Evolutionary conservation across 768 basidiomycete genomes (phyloP).

Genomic region (Suillus clintonianus): DNA sequence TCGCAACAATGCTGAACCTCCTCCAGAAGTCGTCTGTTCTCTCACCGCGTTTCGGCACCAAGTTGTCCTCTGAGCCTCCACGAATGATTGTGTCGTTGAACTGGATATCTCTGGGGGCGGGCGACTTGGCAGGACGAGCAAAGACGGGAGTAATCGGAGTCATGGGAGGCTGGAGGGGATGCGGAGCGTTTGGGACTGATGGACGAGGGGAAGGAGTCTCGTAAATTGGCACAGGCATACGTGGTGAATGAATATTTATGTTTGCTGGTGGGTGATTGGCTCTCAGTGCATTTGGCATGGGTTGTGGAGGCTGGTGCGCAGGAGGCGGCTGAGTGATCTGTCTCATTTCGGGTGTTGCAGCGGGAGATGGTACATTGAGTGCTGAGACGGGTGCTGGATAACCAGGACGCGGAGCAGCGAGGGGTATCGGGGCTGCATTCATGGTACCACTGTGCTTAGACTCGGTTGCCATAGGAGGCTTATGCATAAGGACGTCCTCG

Average conservation of each 20-base stretch:
- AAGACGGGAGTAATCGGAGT: conserved; percentile 82
- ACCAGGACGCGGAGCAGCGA: conserved; percentile 73
- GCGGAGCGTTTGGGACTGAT: conserved; percentile 56
- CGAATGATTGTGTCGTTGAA: conserved; percentile 64
- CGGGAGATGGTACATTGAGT: conserved; percentile 57
- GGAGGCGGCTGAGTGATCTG: conserved; percentile 28
- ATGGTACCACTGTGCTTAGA: conserved; percentile 19
- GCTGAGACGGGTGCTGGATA: conserved; percentile 72
- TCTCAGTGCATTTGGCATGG: conserved; percentile 15
- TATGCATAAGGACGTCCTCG: conserved; percentile 18
- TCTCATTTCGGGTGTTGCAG: conserved; percentile 36
- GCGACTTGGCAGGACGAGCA: conserved; percentile 54
- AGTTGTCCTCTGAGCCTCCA: conserved; percentile 64
- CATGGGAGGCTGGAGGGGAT: conserved; percentile 74
- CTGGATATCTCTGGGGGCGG: conserved; percentile 43
- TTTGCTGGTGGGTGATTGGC: conserved; percentile 20
- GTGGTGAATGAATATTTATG: conserved; percentile 12
- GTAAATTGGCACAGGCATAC: conserved; percentile 34
- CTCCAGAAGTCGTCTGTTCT: conserved; percentile 86
- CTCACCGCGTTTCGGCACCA: conserved; percentile 68
- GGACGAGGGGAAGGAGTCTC: conserved; percentile 29
- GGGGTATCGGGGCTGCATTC: conserved; percentile 36
- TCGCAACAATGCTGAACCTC: conserved; percentile 82
- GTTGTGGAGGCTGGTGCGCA: conserved; percentile 12
- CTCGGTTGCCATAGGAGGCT: conserved; percentile 11